These are phyloP conservation scores for Aspergillus nanangensis DNA, from an alignment of 495 filamentous ascomycete species.

Conservation along the genomic window DNA sequence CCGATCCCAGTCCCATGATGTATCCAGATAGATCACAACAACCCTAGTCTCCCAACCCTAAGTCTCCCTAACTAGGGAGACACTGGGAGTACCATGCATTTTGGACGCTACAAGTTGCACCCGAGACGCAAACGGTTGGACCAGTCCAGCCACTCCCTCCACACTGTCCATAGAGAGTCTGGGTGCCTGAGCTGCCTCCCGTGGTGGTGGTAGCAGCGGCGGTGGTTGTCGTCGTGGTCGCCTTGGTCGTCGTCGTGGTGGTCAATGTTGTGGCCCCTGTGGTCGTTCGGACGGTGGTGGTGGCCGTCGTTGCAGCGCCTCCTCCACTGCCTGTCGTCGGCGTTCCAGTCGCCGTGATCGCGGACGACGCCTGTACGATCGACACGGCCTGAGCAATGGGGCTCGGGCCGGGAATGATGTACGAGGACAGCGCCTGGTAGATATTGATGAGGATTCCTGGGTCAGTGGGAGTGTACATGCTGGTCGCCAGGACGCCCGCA, in stretches of 20 bases:
- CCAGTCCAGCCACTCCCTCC: conserved; percentile 1
- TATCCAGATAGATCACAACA: too few relatives aligned
- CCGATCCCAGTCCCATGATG: too few relatives aligned
- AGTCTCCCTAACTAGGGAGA: background rate
- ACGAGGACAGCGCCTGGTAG: background rate
- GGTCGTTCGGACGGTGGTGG: background rate
- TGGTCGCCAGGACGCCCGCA: background rate
- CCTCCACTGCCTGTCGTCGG: background rate
- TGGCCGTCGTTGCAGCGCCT: background rate
- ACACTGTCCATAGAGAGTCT: conserved; percentile 1
- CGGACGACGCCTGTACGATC: background rate
- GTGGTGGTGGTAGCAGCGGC: background rate
- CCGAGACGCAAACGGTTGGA: background rate
- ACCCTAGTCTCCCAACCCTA: too few relatives aligned
- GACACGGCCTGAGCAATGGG: background rate
- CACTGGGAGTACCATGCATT: conserved; percentile 1
- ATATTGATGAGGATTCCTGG: background rate
- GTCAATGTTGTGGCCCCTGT: background rate
- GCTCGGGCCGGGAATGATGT: background rate
- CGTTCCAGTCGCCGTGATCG: background rate
- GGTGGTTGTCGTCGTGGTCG: background rate
- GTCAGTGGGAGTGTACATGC: background rate
- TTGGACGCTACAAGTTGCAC: background rate
- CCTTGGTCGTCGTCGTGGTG: background rate
- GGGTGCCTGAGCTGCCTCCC: background rate